Base-by-base conservation (phyloP, 148 eudicot genomes). In the Cornus florida region DNA sequence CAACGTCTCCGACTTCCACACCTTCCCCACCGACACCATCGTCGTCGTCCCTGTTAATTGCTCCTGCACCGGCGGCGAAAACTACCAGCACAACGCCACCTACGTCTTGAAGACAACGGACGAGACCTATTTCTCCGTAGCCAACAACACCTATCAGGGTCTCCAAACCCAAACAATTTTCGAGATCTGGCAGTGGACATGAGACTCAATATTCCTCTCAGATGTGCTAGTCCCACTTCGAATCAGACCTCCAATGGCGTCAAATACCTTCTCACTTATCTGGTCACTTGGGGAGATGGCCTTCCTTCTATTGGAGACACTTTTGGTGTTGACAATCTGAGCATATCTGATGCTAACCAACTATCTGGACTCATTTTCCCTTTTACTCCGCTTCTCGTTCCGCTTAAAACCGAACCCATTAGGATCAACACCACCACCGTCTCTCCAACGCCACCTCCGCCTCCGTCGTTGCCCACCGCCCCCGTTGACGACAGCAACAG, bases 181-280 rank as follows among this genome's bases (percentile, higher is more conserved):
- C 65, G 69, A 1, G 11, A 80, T 0, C 70, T 92, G 41, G 0
- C 0, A 0, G 69, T 22, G 24, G 83, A 86, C 0, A 48, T 79
- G 69, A 50, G 75, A 0, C 4, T 94, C 5, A 4, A n/a, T 56
- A 91, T 91, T 5, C 98, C 98, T 0, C 39, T 91, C 48, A 84
- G 87, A 83, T 92, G 98, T 67, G 98, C 97, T 12, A 92, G 98
- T 43, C 93, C 97, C 6, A 82, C 94, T 7, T 5, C 64, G 7
- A 78, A 83, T 24, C 98, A 92, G 80, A 77, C 79, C 3, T 79
- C 19, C 3, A 72, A 39, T 3, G 90, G 92, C 5, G 72, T 83
- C 74, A 85, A 76, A 78, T 88, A 74, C 81, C 80, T 94, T 46
- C 86, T 92, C 57, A 76, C 87, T 20, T 92, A 90, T 77, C 75